These are phyloP conservation scores for Trichophyton benhamiae DNA, from an alignment of 2,329 filamentous ascomycete species.

Conservation along the genomic window DNA sequence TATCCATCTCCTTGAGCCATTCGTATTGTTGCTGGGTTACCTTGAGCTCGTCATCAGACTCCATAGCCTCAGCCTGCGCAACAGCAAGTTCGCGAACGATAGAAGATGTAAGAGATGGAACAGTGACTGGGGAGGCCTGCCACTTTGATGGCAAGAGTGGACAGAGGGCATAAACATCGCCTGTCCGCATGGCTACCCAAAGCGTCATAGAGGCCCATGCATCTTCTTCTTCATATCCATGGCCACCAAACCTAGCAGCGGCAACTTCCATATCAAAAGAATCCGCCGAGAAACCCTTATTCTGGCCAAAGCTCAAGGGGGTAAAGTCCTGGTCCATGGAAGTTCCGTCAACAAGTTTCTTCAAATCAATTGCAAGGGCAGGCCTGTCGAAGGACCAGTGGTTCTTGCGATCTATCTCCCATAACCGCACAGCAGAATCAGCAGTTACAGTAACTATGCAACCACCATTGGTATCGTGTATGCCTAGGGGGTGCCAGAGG, in stretches of 20 bases:
- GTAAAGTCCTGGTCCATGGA: slow-evolving; percentile 72
- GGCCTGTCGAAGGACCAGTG: slow-evolving; percentile 79
- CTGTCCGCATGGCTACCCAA: slow-evolving; percentile 90
- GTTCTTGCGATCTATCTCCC: slow-evolving; percentile 76
- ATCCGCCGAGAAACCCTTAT: slow-evolving; percentile 77
- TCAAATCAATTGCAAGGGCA: slow-evolving; percentile 71
- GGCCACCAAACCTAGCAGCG: slow-evolving; percentile 76
- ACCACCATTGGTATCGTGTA: slow-evolving; percentile 50
- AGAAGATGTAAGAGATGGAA: slow-evolving; percentile 71
- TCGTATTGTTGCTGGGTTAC: slow-evolving; percentile 44
- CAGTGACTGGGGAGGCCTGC: slow-evolving; percentile 61
- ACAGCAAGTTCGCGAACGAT: slow-evolving; percentile 58
- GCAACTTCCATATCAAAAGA: slow-evolving; percentile 88
- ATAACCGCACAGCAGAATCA: slow-evolving; percentile 77
- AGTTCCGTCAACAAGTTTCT: slow-evolving; percentile 74
- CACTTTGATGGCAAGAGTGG: slow-evolving; percentile 79
- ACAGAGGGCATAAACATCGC: slow-evolving; percentile 86
- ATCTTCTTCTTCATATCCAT: slow-evolving; percentile 44
- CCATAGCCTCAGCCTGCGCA: slow-evolving; percentile 30
- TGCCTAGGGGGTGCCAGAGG: slow-evolving; percentile 84
- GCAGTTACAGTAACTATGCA: slow-evolving; percentile 79
- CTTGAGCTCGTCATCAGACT: slow-evolving; percentile 34
- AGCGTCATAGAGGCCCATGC: slow-evolving; percentile 91
- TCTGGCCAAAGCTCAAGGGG: slow-evolving; percentile 60
- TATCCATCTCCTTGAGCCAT: slow-evolving; percentile 47